Conservation (phyloP, 2,329 filamentous ascomycete species). For the Colletotrichum australisinense region DNA sequence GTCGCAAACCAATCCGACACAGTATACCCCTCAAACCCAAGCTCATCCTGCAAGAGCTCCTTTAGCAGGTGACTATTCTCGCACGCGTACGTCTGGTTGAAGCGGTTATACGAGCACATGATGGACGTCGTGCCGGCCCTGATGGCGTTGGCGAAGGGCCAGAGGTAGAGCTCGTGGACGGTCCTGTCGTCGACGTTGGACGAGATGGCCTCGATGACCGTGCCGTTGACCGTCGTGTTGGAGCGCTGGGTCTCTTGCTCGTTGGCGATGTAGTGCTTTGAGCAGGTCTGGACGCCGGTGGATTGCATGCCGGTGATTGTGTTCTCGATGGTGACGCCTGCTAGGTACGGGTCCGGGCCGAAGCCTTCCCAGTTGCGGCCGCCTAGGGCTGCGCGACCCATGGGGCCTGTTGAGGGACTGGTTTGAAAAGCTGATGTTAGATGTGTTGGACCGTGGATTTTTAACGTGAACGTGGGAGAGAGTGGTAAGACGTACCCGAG, state of each 20-base stretch:
- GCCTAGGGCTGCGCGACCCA: background rate
- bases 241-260: background rate
- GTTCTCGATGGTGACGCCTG: background rate
- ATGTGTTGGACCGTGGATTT: too few relatives aligned
- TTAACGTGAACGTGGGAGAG: too few relatives aligned
- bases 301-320: background rate
- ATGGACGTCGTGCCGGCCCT: background rate
- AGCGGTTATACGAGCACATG: background rate
- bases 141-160: background rate
- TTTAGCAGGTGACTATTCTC: background rate
- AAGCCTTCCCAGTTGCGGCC: background rate
- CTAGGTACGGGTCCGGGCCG: background rate
- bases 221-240: background rate
- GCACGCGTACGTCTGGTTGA: background rate
- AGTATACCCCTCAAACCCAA: background rate
- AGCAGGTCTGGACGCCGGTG: background rate
- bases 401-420: background rate
- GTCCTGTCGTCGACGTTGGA: background rate
- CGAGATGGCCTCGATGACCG: background rate
- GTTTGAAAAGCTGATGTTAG: background rate
- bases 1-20: background rate
- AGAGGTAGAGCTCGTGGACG: background rate
- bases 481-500: background rate
- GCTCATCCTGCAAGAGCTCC: background rate
- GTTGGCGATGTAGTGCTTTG: background rate